Evolutionary conservation across 768 basidiomycete genomes (phyloP).

Genomic region (Leucosporidium yakuticum): DNA sequence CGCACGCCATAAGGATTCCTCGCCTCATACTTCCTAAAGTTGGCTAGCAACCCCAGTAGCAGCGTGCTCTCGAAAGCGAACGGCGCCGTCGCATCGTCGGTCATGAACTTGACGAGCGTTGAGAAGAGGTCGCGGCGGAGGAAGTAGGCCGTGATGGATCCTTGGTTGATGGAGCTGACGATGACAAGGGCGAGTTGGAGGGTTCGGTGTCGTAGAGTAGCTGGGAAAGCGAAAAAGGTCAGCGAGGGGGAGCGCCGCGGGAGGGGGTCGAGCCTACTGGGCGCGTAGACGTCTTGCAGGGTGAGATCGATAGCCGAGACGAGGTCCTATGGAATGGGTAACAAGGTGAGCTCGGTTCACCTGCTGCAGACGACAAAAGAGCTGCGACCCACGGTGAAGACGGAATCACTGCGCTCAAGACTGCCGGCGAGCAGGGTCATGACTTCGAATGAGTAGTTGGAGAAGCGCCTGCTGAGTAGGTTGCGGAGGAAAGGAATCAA

Average conservation of each 20-base stretch:
- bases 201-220: conserved; percentile 20
- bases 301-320: conserved; percentile 31
- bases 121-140: conserved; percentile 39
- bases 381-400: conserved; percentile 24
- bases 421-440: conserved; percentile 27
- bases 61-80: conserved; percentile 28
- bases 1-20: conserved; percentile 34
- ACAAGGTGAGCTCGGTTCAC: too few relatives aligned
- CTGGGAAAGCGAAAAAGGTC: neutral
- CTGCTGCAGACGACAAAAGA: too few relatives aligned
- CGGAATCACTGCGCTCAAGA: conserved; percentile 21
- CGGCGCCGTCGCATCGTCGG: conserved; percentile 11
- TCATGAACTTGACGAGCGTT: conserved; percentile 31
- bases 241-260: neutral
- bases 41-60: conserved; percentile 34
- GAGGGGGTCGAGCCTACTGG: neutral
- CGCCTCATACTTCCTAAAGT: conserved; percentile 33
- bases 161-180: conserved; percentile 26
- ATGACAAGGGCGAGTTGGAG: conserved; percentile 30
- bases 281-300: conserved; percentile 12
- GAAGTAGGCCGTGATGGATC: conserved; percentile 33
- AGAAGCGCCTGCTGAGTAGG: conserved; percentile 16
- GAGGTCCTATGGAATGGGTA: conserved; percentile 24
- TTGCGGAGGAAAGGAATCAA: conserved; percentile 20
- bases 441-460: conserved; percentile 25